A percentile compares a stretch with the other conserved stretches of the same genome.
Conservation (phyloP, 1,139 yeast genomes). For the Yamadazyma atlantica region DNA sequence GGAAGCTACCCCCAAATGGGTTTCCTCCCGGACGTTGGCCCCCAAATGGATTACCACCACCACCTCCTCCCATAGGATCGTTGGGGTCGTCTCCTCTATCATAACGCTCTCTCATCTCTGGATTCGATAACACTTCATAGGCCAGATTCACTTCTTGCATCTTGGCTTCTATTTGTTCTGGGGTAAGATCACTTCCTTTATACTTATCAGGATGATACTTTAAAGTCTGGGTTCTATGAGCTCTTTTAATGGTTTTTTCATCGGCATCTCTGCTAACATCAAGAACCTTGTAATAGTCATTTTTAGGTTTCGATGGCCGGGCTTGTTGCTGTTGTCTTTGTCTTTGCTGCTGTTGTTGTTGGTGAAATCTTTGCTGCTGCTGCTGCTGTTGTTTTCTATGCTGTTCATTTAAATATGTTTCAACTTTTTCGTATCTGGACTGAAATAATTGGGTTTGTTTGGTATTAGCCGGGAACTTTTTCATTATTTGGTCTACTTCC, state of each 20-base stretch:
- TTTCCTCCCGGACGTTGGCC: conserved; percentile 2
- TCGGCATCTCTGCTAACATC: conserved; percentile 70
- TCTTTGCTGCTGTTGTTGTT: conserved; percentile 47
- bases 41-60: conserved; percentile 23
- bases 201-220: conserved; percentile 92
- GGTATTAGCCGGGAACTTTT: conserved; percentile 30
- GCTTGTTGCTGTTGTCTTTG: conserved; percentile 41
- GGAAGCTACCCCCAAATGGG: conserved; percentile 11
- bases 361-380: conserved; percentile 50
- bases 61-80: conserved; percentile 31
- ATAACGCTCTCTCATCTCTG: conserved; percentile 61
- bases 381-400: conserved; percentile 46
- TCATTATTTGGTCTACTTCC: conserved; percentile 41
- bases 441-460: conserved; percentile 41
- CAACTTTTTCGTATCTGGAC: conserved; percentile 26
- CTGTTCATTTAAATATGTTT: conserved; percentile 19
- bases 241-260: conserved; percentile 73
- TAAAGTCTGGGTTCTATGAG: conserved; percentile 75
- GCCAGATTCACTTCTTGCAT: conserved; percentile 96
- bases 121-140: conserved; percentile 76
- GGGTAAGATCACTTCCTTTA: conserved; percentile 60
- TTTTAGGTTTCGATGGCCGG: conserved; percentile 42
- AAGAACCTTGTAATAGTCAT: conserved; percentile 80
- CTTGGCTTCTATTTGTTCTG: conserved; percentile 74
- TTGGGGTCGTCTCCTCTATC: conserved; percentile 69